Base-by-base conservation (phyloP, 768 basidiomycete genomes). In the Russula virescens region DNA sequence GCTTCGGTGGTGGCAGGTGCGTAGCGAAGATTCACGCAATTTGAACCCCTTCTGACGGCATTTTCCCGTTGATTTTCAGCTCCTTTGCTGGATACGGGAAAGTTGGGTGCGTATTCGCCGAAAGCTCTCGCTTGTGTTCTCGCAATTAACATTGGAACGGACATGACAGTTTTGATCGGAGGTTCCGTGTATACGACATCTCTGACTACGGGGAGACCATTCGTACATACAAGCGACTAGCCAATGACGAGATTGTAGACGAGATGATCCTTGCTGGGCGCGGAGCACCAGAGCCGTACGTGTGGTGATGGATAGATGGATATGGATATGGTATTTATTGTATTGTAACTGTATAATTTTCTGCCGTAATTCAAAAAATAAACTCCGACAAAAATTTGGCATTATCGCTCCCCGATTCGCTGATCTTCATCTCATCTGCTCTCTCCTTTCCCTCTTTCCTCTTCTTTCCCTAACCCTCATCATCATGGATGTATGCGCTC, bases 171-270 rank as follows among this genome's bases (percentile, higher is more conserved):
- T 97, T 98, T 71, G 91, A 97, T 73, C 84, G 95, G 19, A 82
- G 96, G 46, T 94, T 96, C 80, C 80, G 96, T 9, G 77, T 98
- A 49, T 98, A 88, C 73, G 85, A 93, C 26, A 80, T 98, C 55
- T 88, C 87, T 19, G 85, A 93, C 64, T 98, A 82, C 68, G 96
- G 96, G 49, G 96, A 98, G 79, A 94, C 84, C 7, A 91, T 98
- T 71, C 78, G 80, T 71, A 96, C 96, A 42, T 85, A 90, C 73
- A 97, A 97, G 74, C 83, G 85, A 43, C 86, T 83, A 5, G 89
- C 91, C 71, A 77, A 86, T 61, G 85, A 86, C 58, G 83, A 82
- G 58, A 76, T 90, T 16, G 55, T 89, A 48, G 86, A 90, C 67
- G 79, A 81, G 63, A 80, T 88, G 75, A 71, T 83, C 13, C 76